Percentiles rank a stretch among this genome's conserved stretches.
Evolutionary conservation across 2,329 filamentous ascomycete genomes (phyloP).

Genomic region (Sarocladiaceae sp.): DNA sequence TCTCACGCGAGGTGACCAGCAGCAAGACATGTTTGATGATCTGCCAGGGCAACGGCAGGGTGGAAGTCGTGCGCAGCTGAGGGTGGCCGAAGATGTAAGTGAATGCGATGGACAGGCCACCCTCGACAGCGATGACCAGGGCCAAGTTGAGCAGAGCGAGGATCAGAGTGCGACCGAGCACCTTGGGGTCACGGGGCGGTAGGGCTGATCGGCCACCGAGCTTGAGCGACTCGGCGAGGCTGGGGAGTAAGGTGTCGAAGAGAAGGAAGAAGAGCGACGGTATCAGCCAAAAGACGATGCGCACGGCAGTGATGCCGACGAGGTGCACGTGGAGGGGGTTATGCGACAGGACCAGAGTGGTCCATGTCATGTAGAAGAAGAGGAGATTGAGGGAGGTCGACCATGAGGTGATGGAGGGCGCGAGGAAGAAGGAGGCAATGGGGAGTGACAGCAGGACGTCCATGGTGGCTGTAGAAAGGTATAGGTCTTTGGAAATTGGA

Average conservation of each 20-base stretch:
- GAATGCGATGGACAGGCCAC: constrained; percentile 31
- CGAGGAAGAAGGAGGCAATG: constrained; percentile 60
- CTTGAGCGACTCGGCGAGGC: constrained; percentile 63
- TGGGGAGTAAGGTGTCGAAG: constrained; percentile 66
- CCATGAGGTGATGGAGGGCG: constrained; percentile 59
- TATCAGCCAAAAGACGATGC: constrained; percentile 63
- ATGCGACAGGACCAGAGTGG: constrained; percentile 72
- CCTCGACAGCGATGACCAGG: constrained; percentile 37
- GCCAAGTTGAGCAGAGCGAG: constrained; percentile 41
- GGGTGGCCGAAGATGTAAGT: constrained; percentile 27
- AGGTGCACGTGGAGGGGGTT: constrained; percentile 69
- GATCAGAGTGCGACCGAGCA: constrained; percentile 28
- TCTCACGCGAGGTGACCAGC: constrained; percentile 42
- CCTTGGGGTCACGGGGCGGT: constrained; percentile 35
- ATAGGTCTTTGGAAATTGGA: no score
- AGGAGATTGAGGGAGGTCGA: constrained; percentile 76
- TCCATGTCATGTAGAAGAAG: constrained; percentile 90
- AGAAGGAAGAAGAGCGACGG: constrained; percentile 67
- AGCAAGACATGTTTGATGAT: constrained; percentile 41
- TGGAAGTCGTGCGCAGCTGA: constrained; percentile 41
- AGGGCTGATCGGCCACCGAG: constrained; percentile 48
- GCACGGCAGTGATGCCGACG: constrained; percentile 60
- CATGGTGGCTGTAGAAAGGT: constrained; percentile 43
- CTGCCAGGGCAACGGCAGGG: constrained; percentile 47
- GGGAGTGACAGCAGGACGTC: constrained; percentile 67